These are phyloP conservation scores for Oxytropis ochrocephala DNA, from an alignment of 306 rosid genomes.

Conservation along the genomic window DNA sequence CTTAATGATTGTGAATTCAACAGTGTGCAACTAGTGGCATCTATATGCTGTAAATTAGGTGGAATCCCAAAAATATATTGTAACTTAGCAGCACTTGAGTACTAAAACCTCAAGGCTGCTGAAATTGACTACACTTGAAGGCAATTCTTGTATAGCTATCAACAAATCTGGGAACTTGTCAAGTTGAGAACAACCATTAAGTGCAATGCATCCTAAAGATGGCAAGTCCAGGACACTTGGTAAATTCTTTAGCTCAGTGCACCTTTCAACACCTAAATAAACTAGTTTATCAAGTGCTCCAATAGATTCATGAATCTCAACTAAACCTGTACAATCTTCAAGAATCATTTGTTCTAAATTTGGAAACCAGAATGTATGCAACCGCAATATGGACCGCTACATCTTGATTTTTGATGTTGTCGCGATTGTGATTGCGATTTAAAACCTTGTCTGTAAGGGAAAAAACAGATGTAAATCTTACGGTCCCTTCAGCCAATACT, in stretches of 20 bases:
- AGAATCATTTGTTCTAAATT: slow-evolving; percentile 16
- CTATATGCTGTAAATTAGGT: no score
- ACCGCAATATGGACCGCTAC: no score
- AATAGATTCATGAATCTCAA: slow-evolving; percentile 24
- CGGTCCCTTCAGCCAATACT: slow-evolving; percentile 17
- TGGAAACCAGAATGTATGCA: no score
- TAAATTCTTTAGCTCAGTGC: slow-evolving; percentile 22
- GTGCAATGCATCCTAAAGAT: slow-evolving; percentile 18
- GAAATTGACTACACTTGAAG: slow-evolving; percentile 11
- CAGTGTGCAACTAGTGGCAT: no score
- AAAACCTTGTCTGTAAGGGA: no score
- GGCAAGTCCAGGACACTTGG: slow-evolving; percentile 13
- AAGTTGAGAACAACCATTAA: slow-evolving; percentile 20
- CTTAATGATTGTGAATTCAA: no score
- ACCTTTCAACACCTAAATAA: slow-evolving; percentile 15
- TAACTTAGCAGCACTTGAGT: no score
- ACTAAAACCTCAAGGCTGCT: slow-evolving; percentile 10
- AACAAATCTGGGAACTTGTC: slow-evolving; percentile 12
- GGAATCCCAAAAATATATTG: no score
- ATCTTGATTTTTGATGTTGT: no score
- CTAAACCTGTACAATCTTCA: slow-evolving; percentile 17
- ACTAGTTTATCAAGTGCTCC: slow-evolving; percentile 23
- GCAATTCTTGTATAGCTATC: slow-evolving; percentile 27
- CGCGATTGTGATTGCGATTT: no score
- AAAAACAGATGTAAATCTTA: background rate